Conservation (phyloP, 306 rosid genomes). For the Vachellia pachyceras region DNA sequence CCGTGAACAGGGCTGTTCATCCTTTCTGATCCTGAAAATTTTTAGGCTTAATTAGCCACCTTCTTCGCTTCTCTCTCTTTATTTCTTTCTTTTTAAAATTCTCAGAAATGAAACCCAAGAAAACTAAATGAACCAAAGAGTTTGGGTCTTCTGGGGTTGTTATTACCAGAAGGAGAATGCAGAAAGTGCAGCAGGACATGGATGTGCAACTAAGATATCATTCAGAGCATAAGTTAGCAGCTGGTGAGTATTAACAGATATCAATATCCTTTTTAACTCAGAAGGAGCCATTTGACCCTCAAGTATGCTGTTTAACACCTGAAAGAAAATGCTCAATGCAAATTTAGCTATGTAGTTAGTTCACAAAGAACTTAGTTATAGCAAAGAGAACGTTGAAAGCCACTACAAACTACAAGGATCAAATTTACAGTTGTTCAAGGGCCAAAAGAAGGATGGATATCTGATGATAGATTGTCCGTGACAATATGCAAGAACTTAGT, state of each 20-base stretch:
- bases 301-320: constrained; percentile 78
- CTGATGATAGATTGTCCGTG: background rate
- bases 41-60: constrained; percentile 4
- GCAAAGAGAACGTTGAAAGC: constrained; percentile 25
- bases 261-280: constrained; percentile 61
- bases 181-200: constrained; percentile 87
- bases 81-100: background rate
- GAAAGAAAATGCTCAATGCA: constrained; percentile 40
- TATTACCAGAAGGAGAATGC: constrained; percentile 79
- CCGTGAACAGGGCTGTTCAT: constrained; percentile 52
- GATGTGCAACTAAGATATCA: constrained; percentile 82
- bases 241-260: constrained; percentile 55
- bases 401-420: constrained; percentile 17
- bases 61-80: background rate
- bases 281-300: constrained; percentile 62
- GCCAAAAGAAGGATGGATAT: constrained; percentile 22
- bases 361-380: background rate
- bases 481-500: background rate
- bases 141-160: constrained; percentile 19
- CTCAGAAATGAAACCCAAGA: constrained; percentile 9
- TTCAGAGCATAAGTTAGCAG: constrained; percentile 76
- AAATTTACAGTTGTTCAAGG: constrained; percentile 20
- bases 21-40: constrained; percentile 64
- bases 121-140: background rate
- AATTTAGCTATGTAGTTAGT: background rate